Base-by-base conservation (phyloP, 2,329 filamentous ascomycete species). In the Venturia asperata region DNA sequence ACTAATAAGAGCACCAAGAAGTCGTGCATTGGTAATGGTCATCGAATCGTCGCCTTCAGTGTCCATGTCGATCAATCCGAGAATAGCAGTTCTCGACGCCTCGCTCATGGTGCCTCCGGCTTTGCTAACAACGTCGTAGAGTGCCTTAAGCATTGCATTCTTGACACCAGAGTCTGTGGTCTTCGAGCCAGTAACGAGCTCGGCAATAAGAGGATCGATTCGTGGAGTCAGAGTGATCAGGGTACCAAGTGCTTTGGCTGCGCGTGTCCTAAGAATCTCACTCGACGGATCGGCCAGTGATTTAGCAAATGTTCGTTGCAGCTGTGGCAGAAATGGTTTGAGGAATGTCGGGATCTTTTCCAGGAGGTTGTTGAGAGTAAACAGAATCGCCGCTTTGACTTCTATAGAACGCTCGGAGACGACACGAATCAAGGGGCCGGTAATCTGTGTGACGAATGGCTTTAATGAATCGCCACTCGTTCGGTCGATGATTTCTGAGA, bases 301-400 rank as follows among this genome's bases (percentile, higher is more conserved):
- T 77, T 97, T 95, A 66, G 94, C 93, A 79, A 99, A 99, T 0
- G 94, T 99, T 67, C 94, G 86, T 77, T 99, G 94, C 64, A 99
- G 83, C 74, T 99, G 94, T 11, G 94, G 94, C 73, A 99, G 79
- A 84, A 99, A 99, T 3, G 94, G 94, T 78, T 97, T 97, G 67
- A 99, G 83, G 70, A 95, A 93, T 11, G 89, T 85, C 0, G 94
- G 94, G 75, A 99, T 97, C 83, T 97, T 99, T 77, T 96, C 92
- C 45, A 99, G 81, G 39, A 99, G 80, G 70, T 95, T 96, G 80
- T 97, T 97, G 69, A 99, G 85, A 0, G 94, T 96, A 64, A 95
- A 83, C 67, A 99, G 81, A 74, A 99, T 96, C 52, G 94, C 94
- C 67, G 91, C 89, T 78, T 96, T 97, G 76, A 99, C 92, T 63